Conservation (phyloP, 2,329 filamentous ascomycete genomes). For the Cladosporium sphaerospermum region DNA sequence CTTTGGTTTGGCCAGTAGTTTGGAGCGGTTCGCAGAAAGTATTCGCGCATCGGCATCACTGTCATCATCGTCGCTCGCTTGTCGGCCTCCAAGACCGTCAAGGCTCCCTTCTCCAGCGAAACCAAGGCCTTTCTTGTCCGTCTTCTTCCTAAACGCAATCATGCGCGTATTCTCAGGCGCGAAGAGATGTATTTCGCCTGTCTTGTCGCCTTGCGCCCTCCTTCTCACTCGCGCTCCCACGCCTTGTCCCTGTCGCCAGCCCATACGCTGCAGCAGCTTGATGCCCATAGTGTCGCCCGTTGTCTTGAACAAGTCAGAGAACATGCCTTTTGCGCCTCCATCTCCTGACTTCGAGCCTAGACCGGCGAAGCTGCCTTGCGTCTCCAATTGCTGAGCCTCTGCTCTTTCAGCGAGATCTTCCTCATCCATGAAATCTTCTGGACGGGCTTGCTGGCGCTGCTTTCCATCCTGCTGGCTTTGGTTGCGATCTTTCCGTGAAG, state of each 20-base stretch:
- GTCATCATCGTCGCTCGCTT: conserved; percentile 30
- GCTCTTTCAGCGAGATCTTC: conserved; percentile 86
- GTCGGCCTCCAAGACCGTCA: conserved; percentile 26
- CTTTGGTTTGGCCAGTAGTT: conserved; percentile 32
- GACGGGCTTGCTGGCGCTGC: conserved; percentile 56
- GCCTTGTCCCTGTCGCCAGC: conserved; percentile 90
- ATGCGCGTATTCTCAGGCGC: conserved; percentile 73
- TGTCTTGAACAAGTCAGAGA: conserved; percentile 66
- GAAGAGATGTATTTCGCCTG: conserved; percentile 61
- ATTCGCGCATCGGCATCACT: conserved; percentile 29
- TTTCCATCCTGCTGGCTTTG: conserved; percentile 48
- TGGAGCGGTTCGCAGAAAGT: conserved; percentile 26
- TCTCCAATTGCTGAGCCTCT: conserved; percentile 69
- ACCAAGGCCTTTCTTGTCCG: conserved; percentile 65
- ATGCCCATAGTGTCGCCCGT: conserved; percentile 80
- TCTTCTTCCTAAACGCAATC: conserved; percentile 60
- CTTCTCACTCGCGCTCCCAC: conserved; percentile 81
- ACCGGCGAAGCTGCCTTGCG: conserved; percentile 65
- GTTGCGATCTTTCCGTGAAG: conserved; percentile 70
- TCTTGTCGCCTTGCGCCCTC: conserved; percentile 60
- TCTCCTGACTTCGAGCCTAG: conserved; percentile 63
- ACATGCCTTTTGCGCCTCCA: conserved; percentile 39
- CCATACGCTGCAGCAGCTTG: conserved; percentile 83
- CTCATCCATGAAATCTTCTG: conserved; percentile 97
- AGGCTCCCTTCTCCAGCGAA: conserved; percentile 56